Evolutionary conservation across 2,329 filamentous ascomycete species (phyloP).

Genomic region (Metarhizium album): DNA sequence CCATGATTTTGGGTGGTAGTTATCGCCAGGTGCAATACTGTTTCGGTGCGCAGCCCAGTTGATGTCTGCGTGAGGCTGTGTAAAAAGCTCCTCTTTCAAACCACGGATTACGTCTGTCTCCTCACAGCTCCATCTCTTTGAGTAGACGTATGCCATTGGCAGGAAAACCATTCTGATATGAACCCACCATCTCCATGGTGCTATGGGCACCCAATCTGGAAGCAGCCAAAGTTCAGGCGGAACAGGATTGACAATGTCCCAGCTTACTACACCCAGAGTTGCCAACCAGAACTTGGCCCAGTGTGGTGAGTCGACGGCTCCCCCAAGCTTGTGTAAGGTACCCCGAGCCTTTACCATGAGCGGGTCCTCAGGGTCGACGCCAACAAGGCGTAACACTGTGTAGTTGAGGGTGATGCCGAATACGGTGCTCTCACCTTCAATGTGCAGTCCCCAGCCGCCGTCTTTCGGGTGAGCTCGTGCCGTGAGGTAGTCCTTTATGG

Average conservation of each 20-base stretch:
- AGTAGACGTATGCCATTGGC: slow-evolving; percentile 85
- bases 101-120: slow-evolving; percentile 62
- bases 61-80: slow-evolving; percentile 66
- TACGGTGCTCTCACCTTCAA: slow-evolving; percentile 83
- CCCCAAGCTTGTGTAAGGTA: slow-evolving; percentile 74
- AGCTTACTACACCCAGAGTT: slow-evolving; percentile 69
- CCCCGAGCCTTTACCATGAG: slow-evolving; percentile 76
- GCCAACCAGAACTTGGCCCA: slow-evolving; percentile 98
- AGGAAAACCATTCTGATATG: slow-evolving; percentile 96
- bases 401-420: slow-evolving; percentile 92
- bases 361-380: slow-evolving; percentile 72
- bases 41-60: slow-evolving; percentile 72
- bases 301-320: slow-evolving; percentile 73
- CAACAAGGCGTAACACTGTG: slow-evolving; percentile 65
- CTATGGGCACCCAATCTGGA: slow-evolving; percentile 80
- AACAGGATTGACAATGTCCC: slow-evolving; percentile 90
- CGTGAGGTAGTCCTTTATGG: slow-evolving; percentile 88
- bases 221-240: slow-evolving; percentile 90
- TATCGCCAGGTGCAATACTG: slow-evolving; percentile 66
- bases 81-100: slow-evolving; percentile 73
- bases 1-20: slow-evolving; percentile 89
- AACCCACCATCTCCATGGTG: slow-evolving; percentile 95
- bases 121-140: slow-evolving; percentile 68
- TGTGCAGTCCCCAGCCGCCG: slow-evolving; percentile 95
- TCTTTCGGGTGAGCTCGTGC: slow-evolving; percentile 75